Evolutionary conservation across 116 monocot species (phyloP).

Genomic region (Thalassia testudinum): DNA sequence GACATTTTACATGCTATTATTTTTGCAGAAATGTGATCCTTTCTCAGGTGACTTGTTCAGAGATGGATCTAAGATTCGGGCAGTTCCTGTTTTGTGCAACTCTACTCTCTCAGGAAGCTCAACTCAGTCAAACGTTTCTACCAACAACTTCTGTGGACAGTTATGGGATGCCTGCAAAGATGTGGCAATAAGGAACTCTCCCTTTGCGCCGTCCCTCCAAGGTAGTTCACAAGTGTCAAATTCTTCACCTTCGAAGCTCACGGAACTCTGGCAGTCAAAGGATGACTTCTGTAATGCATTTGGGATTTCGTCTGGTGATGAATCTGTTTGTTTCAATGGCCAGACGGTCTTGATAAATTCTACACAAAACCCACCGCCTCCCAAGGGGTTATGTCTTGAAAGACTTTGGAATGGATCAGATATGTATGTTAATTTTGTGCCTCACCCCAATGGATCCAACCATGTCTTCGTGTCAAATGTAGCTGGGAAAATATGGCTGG

Average conservation of each 20-base stretch:
- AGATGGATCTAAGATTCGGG: constrained; percentile 18
- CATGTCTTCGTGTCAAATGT: constrained; percentile 63
- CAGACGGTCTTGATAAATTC: constrained; percentile 42
- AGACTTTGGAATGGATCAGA: constrained; percentile 49
- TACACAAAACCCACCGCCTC: constrained; percentile 18
- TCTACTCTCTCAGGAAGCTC: constrained; percentile 22
- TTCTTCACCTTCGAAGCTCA: constrained; percentile 36
- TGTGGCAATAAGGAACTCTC: constrained; percentile 53
- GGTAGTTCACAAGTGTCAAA: constrained; percentile 14
- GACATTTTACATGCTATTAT: background rate
- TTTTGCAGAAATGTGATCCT: constrained; percentile 80
- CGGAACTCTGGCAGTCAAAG: constrained; percentile 61
- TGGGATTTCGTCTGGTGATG: constrained; percentile 34
- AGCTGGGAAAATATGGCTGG: constrained; percentile 66
- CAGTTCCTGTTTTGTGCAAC: constrained; percentile 74
- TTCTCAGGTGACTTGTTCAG: constrained; percentile 54
- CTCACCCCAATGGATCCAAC: constrained; percentile 94
- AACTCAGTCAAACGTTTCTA: constrained; percentile 30
- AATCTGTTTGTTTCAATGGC: constrained; percentile 62
- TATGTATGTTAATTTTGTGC: constrained; percentile 42
- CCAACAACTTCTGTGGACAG: constrained; percentile 39
- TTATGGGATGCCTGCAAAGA: constrained; percentile 77
- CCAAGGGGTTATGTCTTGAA: constrained; percentile 81
- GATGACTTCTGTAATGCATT: constrained; percentile 65
- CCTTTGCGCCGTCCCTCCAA: constrained; percentile 42